phyloP scores from a whole-genome alignment of 2,329 filamentous ascomycete species.

The Diaporthe ampelina region DNA sequence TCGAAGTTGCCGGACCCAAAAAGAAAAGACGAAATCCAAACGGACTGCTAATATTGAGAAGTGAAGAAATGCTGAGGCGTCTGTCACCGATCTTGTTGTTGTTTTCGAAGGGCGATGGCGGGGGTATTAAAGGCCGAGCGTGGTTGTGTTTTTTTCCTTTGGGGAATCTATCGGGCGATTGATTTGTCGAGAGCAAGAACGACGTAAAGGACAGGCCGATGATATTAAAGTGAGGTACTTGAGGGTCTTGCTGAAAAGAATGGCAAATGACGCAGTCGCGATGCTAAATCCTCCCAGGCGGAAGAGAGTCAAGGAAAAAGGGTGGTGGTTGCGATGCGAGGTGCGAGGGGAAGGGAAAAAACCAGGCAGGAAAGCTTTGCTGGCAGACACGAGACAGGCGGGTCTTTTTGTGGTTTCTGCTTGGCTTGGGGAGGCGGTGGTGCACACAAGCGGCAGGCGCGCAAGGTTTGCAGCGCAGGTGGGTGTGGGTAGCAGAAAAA shows the following conservation, averaged over 20 bases:
- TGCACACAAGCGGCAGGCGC: constrained; percentile 35
- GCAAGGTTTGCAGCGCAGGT: constrained; percentile 34
- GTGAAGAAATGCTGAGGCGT: constrained; percentile 33
- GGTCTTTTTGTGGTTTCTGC: constrained; percentile 36
- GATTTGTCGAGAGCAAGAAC: constrained; percentile 29
- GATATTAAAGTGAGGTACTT: constrained; percentile 36
- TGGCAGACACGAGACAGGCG: constrained; percentile 33
- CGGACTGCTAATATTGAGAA: constrained; percentile 34
- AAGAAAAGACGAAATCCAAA: constrained; percentile 29
- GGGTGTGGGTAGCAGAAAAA: constrained; percentile 7
- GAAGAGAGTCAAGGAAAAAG: constrained; percentile 36
- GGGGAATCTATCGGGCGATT: constrained; percentile 25
- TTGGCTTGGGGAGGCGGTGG: constrained; percentile 8
- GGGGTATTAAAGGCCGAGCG: constrained; percentile 23
- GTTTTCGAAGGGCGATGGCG: constrained; percentile 8
- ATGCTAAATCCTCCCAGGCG: constrained; percentile 37
- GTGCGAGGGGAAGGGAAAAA: constrained; percentile 15
- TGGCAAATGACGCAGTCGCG: constrained; percentile 39
- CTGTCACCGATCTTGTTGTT: constrained; percentile 3
- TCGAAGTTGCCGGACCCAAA: constrained; percentile 33
- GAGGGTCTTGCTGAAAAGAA: constrained; percentile 34
- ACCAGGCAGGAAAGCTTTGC: constrained; percentile 16
- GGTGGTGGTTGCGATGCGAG: constrained; percentile 29
- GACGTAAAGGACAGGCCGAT: constrained; percentile 36
- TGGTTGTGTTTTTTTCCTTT: constrained; percentile 8